Conservation (phyloP, 495 filamentous ascomycete genomes). For the Daldinia childiae region DNA sequence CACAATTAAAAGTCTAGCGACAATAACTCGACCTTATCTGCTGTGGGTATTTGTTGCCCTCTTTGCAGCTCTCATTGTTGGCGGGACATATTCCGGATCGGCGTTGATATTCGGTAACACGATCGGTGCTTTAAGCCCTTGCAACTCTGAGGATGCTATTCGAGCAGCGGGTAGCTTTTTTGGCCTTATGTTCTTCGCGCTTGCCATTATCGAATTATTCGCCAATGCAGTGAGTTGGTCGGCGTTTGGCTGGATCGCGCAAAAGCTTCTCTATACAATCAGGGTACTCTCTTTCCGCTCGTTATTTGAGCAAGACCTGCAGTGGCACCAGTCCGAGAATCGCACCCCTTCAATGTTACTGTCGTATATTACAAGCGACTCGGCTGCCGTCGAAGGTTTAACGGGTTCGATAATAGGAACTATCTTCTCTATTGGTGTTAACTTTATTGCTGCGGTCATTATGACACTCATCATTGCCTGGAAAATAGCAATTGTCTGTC, state of each 20-base stretch:
- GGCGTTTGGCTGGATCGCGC: constrained; percentile 59
- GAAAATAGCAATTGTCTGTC: constrained; percentile 67
- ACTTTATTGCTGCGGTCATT: constrained; percentile 57
- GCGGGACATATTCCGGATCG: constrained; percentile 57
- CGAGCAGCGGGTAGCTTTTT: constrained; percentile 56
- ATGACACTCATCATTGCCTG: constrained; percentile 68
- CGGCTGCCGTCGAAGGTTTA: constrained; percentile 55
- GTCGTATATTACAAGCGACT: constrained; percentile 63
- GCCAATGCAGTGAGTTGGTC: constrained; percentile 57
- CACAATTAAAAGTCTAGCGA: constrained; percentile 39
- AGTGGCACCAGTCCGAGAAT: constrained; percentile 58
- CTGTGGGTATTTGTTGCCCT: constrained; percentile 43
- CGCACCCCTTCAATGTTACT: constrained; percentile 62
- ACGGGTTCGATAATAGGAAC: constrained; percentile 58
- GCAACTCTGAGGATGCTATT: constrained; percentile 49
- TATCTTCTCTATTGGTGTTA: constrained; percentile 58
- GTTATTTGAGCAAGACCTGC: constrained; percentile 58
- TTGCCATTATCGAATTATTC: constrained; percentile 59
- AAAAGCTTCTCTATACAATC: constrained; percentile 55
- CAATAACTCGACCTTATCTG: constrained; percentile 40
- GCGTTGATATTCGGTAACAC: constrained; percentile 63
- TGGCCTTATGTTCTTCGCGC: constrained; percentile 63
- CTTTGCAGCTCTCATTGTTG: constrained; percentile 53
- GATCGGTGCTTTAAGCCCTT: constrained; percentile 48
- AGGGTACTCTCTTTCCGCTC: constrained; percentile 58